phyloP scores from a whole-genome alignment of 2,329 filamentous ascomycete genomes.

The Talaromyces sp. region DNA sequence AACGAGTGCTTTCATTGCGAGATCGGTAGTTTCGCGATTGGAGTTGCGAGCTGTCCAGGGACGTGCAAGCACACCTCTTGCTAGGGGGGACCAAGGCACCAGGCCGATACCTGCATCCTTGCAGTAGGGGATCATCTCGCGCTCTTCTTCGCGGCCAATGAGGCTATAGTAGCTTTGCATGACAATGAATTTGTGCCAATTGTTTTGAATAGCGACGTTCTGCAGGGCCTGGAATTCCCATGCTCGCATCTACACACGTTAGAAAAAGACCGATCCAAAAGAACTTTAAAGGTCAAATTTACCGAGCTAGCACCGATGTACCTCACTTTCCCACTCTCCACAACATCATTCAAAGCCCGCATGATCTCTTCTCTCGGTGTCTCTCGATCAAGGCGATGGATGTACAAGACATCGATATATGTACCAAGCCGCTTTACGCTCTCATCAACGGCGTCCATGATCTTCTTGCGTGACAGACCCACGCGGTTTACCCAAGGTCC shows the following conservation, averaged over 20 bases:
- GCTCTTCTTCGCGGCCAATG: constrained; percentile 60
- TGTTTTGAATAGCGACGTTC: constrained; percentile 47
- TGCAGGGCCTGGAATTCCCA: constrained; percentile 6
- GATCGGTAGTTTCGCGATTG: neutral
- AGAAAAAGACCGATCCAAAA: neutral
- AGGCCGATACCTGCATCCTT: constrained; percentile 47
- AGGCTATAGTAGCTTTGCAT: constrained; percentile 57
- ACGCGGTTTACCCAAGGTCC: constrained; percentile 31
- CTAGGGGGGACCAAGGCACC: constrained; percentile 32
- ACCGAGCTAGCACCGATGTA: constrained; percentile 39
- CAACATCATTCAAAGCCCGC: constrained; percentile 48
- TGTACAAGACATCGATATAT: constrained; percentile 56
- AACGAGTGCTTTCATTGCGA: constrained; percentile 34
- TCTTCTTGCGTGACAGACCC: constrained; percentile 61
- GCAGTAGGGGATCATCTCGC: constrained; percentile 53
- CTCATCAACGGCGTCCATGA: constrained; percentile 62
- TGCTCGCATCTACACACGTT: neutral
- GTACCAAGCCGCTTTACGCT: constrained; percentile 52
- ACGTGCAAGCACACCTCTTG: constrained; percentile 26
- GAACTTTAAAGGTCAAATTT: neutral
- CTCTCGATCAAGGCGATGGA: constrained; percentile 51
- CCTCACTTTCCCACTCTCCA: constrained; percentile 40
- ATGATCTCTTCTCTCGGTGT: constrained; percentile 55
- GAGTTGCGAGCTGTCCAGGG: constrained; percentile 12
- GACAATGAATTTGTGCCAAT: constrained; percentile 43